Evolutionary conservation across 75 land plant species (phyloP).

Genomic region (Azolla pinnata): DNA sequence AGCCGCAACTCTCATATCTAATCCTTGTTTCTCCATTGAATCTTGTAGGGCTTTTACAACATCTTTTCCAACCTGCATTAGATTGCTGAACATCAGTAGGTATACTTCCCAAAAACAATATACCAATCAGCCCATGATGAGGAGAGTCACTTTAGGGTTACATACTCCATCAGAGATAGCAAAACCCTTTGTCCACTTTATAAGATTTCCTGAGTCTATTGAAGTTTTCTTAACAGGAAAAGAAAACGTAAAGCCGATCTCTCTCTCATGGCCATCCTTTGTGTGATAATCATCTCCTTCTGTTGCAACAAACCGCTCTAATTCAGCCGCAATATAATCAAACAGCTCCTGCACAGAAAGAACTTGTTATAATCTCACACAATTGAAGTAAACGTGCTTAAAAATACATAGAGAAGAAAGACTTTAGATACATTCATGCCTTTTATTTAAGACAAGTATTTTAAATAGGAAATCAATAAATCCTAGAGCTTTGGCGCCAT

Average conservation of each 20-base stretch:
- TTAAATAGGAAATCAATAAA: too few species aligned
- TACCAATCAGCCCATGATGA: neutral
- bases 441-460: too few species aligned
- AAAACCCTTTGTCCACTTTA: slow-evolving; percentile 79
- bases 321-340: slow-evolving; percentile 54
- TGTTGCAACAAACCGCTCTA: slow-evolving; percentile 44
- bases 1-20: slow-evolving; percentile 76
- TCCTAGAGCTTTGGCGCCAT: too few species aligned
- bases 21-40: slow-evolving; percentile 52
- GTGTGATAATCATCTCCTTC: slow-evolving; percentile 52
- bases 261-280: slow-evolving; percentile 34
- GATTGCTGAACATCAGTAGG: neutral
- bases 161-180: slow-evolving; percentile 35
- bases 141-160: neutral
- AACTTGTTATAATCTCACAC: neutral
- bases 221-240: slow-evolving; percentile 68
- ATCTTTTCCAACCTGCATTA: slow-evolving; percentile 65
- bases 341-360: slow-evolving; percentile 45
- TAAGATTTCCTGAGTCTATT: slow-evolving; percentile 47
- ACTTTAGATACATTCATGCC: too few species aligned
- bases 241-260: slow-evolving; percentile 71
- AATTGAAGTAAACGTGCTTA: neutral
- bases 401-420: too few species aligned
- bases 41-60: slow-evolving; percentile 54
- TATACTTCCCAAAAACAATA: neutral